These are phyloP conservation scores for Mycosarcoma maydis DNA, from an alignment of 1,284 basidiomycete species.

Conservation along the genomic window DNA sequence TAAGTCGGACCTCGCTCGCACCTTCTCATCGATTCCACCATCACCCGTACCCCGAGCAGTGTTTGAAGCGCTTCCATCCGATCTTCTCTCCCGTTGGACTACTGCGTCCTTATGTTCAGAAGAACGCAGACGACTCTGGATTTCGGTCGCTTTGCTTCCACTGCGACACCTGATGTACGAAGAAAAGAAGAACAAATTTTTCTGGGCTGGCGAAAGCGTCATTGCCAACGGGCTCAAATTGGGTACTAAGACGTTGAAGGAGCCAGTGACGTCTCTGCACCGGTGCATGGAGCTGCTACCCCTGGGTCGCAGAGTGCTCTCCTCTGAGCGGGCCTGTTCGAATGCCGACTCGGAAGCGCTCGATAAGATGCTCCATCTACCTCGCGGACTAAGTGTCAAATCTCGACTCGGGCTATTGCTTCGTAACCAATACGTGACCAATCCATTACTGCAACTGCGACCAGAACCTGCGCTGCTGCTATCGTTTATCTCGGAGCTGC, in stretches of 20 bases:
- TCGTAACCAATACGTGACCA: slow-evolving; percentile 34
- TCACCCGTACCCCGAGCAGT: slow-evolving; percentile 22
- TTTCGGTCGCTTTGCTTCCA: slow-evolving; percentile 44
- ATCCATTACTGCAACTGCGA: slow-evolving; percentile 27
- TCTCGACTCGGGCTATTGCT: slow-evolving; percentile 48
- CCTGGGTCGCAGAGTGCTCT: slow-evolving; percentile 23
- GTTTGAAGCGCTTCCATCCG: slow-evolving; percentile 23
- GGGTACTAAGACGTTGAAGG: slow-evolving; percentile 54
- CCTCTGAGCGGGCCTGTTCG: slow-evolving; percentile 3
- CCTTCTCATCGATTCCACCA: slow-evolving; percentile 25
- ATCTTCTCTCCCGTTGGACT: slow-evolving; percentile 33
- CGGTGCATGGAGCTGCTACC: slow-evolving; percentile 31
- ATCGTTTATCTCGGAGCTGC: slow-evolving; percentile 43
- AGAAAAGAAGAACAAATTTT: slow-evolving; percentile 54
- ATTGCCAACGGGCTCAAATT: slow-evolving; percentile 62
- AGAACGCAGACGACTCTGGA: slow-evolving; percentile 52
- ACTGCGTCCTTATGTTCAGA: slow-evolving; percentile 15
- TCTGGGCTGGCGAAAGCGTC: slow-evolving; percentile 55
- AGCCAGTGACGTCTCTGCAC: slow-evolving; percentile 44
- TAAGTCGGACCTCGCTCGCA: slow-evolving; percentile 19
- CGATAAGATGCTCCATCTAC: slow-evolving; percentile 21
- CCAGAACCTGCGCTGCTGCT: slow-evolving; percentile 40
- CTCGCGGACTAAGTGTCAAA: slow-evolving; percentile 25
- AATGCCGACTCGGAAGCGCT: slow-evolving; percentile 10
- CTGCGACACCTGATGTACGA: slow-evolving; percentile 41